Evolutionary conservation across 1,139 yeast species (phyloP).

Genomic region (Saccharomyces hybrid): DNA sequence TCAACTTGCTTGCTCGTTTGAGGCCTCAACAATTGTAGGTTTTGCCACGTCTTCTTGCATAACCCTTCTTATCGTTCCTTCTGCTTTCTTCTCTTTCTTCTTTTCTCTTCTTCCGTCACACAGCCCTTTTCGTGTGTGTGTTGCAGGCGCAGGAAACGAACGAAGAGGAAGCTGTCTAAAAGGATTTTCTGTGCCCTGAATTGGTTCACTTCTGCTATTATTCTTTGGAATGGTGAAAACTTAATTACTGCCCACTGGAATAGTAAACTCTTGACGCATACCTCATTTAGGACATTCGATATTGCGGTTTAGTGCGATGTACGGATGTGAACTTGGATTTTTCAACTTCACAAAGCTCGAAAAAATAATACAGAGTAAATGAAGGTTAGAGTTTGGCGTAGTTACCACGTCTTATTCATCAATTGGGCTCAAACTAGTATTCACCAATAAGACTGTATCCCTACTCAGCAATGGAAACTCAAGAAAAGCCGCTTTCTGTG

Average conservation of each 20-base stretch:
- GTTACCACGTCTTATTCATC: not conserved
- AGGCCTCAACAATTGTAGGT: not conserved
- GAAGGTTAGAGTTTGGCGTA: not conserved
- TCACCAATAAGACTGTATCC: not conserved
- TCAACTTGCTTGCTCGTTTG: not conserved
- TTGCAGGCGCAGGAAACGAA: not conserved
- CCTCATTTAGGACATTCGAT: not conserved
- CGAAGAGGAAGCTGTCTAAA: not conserved
- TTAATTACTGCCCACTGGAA: not conserved
- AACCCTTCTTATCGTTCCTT: not conserved
- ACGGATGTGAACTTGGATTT: not conserved
- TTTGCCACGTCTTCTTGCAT: not conserved
- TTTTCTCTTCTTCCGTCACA: not conserved
- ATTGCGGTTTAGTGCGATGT: not conserved
- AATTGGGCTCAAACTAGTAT: not conserved
- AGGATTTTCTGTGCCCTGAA: not conserved
- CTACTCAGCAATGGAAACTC: not conserved
- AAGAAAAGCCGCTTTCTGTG: conserved; percentile 21
- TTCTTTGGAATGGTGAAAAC: not conserved
- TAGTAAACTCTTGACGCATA: not conserved
- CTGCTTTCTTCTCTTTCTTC: not conserved
- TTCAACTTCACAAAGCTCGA: not conserved
- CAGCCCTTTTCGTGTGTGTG: not conserved
- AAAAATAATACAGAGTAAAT: not conserved
- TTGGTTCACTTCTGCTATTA: not conserved